Conservation (phyloP, 1,284 basidiomycete species). For the Tilletia walkeri region DNA sequence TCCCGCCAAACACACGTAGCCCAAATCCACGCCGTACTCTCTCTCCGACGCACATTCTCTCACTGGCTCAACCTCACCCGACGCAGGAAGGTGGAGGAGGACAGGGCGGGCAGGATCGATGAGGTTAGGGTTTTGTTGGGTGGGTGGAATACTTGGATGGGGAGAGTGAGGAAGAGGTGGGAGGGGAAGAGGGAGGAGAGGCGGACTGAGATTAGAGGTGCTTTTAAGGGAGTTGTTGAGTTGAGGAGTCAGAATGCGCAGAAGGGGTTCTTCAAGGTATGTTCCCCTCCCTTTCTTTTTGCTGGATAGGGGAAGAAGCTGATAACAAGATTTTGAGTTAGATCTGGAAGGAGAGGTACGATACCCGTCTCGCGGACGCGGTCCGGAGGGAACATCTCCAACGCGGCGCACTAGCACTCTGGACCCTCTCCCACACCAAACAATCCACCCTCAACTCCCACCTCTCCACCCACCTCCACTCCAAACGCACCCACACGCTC, state of each 20-base stretch:
- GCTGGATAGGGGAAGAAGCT: not conserved
- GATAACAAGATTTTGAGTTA: not conserved
- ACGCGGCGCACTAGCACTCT: conserved; percentile 8
- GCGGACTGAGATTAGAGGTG: not conserved
- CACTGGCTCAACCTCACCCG: not conserved
- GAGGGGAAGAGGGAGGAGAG: not conserved
- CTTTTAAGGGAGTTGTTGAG: not conserved
- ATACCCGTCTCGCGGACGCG: conserved; percentile 1
- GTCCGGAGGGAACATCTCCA: conserved; percentile 7
- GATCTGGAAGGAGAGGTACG: not conserved
- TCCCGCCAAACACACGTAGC: conserved; percentile 11
- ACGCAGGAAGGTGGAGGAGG: not conserved
- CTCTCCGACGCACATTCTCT: not conserved
- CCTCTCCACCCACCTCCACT: too few species aligned
- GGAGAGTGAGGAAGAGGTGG: not conserved
- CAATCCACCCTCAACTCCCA: too few species aligned
- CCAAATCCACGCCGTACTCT: not conserved
- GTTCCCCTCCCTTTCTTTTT: not conserved
- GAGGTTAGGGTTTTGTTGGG: not conserved
- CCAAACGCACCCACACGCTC: too few species aligned
- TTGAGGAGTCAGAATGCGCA: not conserved
- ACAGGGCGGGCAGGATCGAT: not conserved
- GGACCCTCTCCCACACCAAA: not conserved
- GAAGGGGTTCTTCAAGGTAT: not conserved
- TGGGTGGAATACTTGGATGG: conserved; percentile 1